Evolutionary conservation across 2,329 filamentous ascomycete genomes (phyloP).

Genomic region (Talaromyces sp.): DNA sequence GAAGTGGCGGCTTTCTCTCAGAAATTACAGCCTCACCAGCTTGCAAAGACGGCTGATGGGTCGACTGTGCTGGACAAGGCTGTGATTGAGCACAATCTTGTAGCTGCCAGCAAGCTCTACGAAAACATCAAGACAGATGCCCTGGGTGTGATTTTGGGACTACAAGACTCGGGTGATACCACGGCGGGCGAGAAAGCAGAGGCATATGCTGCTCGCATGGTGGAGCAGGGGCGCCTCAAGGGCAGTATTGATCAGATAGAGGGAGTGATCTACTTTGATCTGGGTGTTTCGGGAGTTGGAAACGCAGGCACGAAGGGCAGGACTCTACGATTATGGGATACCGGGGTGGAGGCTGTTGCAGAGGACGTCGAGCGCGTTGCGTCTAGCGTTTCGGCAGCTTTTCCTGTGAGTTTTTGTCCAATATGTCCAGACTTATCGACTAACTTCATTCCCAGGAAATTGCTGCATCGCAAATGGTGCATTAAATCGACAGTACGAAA

Average conservation of each 20-base stretch:
- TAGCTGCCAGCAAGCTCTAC: slow-evolving; percentile 76
- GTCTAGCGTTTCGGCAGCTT: slow-evolving; percentile 71
- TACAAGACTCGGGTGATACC: slow-evolving; percentile 49
- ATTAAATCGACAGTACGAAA: slow-evolving; percentile 16
- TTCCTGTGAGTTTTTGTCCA: slow-evolving; percentile 55
- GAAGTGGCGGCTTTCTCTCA: slow-evolving; percentile 84
- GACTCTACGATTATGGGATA: slow-evolving; percentile 81
- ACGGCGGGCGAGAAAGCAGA: slow-evolving; percentile 69
- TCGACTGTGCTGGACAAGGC: slow-evolving; percentile 89
- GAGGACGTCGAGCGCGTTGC: slow-evolving; percentile 88
- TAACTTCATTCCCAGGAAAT: slow-evolving; percentile 25
- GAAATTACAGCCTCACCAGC: slow-evolving; percentile 77
- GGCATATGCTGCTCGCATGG: slow-evolving; percentile 88
- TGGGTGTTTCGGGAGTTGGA: slow-evolving; percentile 60
- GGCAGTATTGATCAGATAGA: slow-evolving; percentile 95
- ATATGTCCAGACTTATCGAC: neutral
- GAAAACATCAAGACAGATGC: slow-evolving; percentile 71
- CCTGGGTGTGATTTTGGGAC: slow-evolving; percentile 69
- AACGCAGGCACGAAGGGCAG: slow-evolving; percentile 59
- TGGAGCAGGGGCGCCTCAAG: slow-evolving; percentile 83
- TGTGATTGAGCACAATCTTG: slow-evolving; percentile 91
- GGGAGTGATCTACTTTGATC: slow-evolving; percentile 78
- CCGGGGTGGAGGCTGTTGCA: slow-evolving; percentile 76
- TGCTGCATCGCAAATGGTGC: slow-evolving; percentile 29
- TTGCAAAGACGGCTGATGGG: slow-evolving; percentile 83